A percentile compares a stretch with the other conserved stretches of the same genome.
Conservation (phyloP, 1,284 basidiomycete genomes). For the Tilletia setariae region DNA sequence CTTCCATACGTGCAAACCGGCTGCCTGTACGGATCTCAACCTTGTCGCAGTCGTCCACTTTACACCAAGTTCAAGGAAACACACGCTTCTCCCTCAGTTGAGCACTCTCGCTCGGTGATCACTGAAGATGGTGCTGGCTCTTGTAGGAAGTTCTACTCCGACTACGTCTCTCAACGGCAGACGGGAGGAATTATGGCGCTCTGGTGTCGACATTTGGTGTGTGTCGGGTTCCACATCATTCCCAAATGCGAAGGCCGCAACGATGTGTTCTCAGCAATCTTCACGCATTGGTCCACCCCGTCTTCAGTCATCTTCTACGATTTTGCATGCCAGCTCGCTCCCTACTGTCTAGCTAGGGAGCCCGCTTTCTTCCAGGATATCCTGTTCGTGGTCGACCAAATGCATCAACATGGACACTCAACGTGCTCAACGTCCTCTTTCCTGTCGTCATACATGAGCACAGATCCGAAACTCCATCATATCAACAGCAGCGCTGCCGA, state of each 20-base stretch:
- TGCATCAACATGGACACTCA: not conserved
- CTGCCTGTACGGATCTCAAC: too few relatives aligned
- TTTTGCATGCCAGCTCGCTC: not conserved
- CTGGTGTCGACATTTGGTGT: not conserved
- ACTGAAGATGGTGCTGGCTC: too few relatives aligned
- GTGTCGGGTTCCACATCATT: not conserved
- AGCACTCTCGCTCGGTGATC: too few relatives aligned
- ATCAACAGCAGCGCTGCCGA: not conserved
- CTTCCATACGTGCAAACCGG: too few relatives aligned
- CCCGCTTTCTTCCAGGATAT: not conserved
- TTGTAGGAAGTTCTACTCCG: not conserved
- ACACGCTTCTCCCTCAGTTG: too few relatives aligned
- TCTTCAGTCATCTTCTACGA: not conserved
- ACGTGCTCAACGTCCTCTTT: not conserved
- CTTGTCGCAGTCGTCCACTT: too few relatives aligned
- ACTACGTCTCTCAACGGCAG: not conserved
- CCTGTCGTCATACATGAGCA: not conserved
- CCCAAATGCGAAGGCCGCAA: not conserved
- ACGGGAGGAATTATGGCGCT: not conserved
- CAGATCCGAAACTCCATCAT: not conserved
- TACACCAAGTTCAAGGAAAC: too few relatives aligned
- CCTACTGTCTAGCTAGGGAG: not conserved
- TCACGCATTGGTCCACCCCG: not conserved
- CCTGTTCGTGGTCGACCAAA: not conserved
- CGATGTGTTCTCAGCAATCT: not conserved